Conservation (phyloP, 2,329 filamentous ascomycete genomes). For the Fusarium acutatum region DNA sequence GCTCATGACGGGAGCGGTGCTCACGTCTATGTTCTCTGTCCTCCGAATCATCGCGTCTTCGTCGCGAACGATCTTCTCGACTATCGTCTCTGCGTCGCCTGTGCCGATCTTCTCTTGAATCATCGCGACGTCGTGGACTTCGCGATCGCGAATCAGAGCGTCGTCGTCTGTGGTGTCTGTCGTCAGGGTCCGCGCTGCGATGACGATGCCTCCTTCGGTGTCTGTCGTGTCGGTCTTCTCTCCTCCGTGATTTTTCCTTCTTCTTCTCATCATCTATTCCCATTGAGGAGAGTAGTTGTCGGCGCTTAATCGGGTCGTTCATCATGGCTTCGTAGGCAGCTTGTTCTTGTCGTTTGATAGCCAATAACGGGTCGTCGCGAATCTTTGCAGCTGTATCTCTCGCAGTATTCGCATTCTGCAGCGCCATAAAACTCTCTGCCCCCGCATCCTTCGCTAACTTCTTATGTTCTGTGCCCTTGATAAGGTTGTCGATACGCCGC, state of each 20-base stretch:
- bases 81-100: slow-evolving; percentile 39
- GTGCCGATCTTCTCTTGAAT: slow-evolving; percentile 42
- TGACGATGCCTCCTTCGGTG: slow-evolving; percentile 57
- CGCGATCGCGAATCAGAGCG: slow-evolving; percentile 58
- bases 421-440: slow-evolving; percentile 66
- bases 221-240: slow-evolving; percentile 45
- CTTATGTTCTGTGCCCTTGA: slow-evolving; percentile 83
- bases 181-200: slow-evolving; percentile 50
- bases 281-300: slow-evolving; percentile 72
- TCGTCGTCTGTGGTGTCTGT: slow-evolving; percentile 52
- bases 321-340: slow-evolving; percentile 82
- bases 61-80: slow-evolving; percentile 33
- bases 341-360: slow-evolving; percentile 93
- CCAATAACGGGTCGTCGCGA: slow-evolving; percentile 87
- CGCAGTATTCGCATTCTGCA: slow-evolving; percentile 75
- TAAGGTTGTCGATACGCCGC: slow-evolving; percentile 82
- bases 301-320: slow-evolving; percentile 75
- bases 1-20: slow-evolving; percentile 4
- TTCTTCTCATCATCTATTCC: slow-evolving; percentile 62
- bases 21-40: slow-evolving; percentile 27
- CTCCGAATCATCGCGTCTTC: slow-evolving; percentile 33
- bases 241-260: slow-evolving; percentile 48
- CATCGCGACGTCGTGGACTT: slow-evolving; percentile 50
- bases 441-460: slow-evolving; percentile 79
- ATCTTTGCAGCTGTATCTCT: slow-evolving; percentile 88